Base-by-base conservation (phyloP, 305 asterid species). In the Fraxinus baroniana region DNA sequence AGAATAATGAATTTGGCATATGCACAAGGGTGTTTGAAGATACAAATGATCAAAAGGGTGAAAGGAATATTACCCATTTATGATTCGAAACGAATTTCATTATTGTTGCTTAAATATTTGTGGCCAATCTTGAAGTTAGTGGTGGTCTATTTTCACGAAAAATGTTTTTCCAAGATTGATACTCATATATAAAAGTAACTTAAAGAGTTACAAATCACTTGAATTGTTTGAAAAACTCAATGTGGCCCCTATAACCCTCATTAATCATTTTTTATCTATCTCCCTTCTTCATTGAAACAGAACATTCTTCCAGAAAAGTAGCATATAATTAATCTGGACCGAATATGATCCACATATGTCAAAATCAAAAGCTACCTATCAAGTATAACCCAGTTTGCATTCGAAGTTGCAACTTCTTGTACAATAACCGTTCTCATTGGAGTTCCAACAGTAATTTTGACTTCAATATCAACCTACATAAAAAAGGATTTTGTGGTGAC, bases 371-470 rank as follows among this genome's bases (percentile, higher is more conserved):
- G 52, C 57, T 90, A 94, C 98, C 98, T 90, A 86, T 94, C 98
- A 79, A 94, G 87, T 79, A 94, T 85, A 72, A 91, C 93, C 94
- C 93, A 94, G 44, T 89, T 80, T 36, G 95, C 87, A 82, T 88
- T 82, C 44, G 87, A 88, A 75, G 83, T 75, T 55, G 84, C 82
- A 79, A 89, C 86, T 89, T 94, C 98, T 82, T 92, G 93, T 80
- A 92, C 77, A 77, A 91, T 84, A 76, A 90, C 96, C 82, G 86
- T 91, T 88, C 85, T 89, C 39, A 85, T 74, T 9, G 98, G 97
- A 80, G 91, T 85, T 74, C 98, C 98, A 83, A 94, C 97, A 30
- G 88, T 80, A 81, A 94, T 90, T 90, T 94, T 94, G 49, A 92
- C 97, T 87, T 92, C 92, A 89, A 94, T 89, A 83, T 90, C 92